Evolutionary conservation across 2,329 filamentous ascomycete genomes (phyloP).

Genomic region (Fusarium odoratissimum): DNA sequence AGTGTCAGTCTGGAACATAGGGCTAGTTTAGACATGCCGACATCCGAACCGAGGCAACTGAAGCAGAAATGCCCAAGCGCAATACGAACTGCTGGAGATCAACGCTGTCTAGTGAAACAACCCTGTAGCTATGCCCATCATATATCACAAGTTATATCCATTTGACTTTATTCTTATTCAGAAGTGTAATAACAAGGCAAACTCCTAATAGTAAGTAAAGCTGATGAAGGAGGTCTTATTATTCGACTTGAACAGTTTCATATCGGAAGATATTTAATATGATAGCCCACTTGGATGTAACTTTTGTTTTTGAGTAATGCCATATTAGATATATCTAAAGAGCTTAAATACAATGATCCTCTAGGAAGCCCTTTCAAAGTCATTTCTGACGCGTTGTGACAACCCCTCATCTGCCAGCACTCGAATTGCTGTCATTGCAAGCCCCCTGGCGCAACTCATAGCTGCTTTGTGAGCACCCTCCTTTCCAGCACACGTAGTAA

Average conservation of each 20-base stretch:
- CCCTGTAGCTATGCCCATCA: neutral
- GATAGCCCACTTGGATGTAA: fast-evolving
- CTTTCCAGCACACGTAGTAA: neutral
- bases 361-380: neutral
- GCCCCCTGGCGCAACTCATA: neutral
- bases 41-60: neutral
- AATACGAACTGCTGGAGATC: neutral
- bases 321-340: fast-evolving
- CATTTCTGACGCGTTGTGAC: neutral
- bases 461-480: neutral
- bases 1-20: neutral
- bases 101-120: fast-evolving
- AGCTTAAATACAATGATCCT: fast-evolving
- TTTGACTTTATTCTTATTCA: no score
- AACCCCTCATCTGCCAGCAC: neutral
- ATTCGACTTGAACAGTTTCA: fast-evolving
- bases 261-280: neutral
- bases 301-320: fast-evolving
- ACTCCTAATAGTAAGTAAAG: fast-evolving
- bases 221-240: fast-evolving
- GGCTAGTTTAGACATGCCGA: neutral
- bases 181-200: no score
- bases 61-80: neutral
- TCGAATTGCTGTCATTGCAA: neutral
- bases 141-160: no score